Percentiles rank a stretch among this genome's conserved stretches.
phyloP scores from a whole-genome alignment of 2,329 filamentous ascomycete species.

The Ceratocystis eucalypticola region DNA sequence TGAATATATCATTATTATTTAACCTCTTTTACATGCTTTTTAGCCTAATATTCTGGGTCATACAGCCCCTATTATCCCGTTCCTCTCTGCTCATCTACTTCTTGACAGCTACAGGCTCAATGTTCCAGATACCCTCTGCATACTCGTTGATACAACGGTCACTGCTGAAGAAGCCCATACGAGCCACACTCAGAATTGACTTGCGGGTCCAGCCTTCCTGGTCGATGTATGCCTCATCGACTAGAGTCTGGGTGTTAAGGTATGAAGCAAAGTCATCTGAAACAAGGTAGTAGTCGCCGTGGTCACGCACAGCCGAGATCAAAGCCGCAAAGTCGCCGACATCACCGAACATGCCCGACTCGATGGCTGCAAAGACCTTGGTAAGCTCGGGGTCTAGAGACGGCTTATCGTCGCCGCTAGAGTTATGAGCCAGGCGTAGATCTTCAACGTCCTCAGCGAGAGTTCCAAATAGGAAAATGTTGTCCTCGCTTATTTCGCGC shows the following conservation, averaged over 20 bases:
- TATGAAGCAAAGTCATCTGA: constrained; percentile 97
- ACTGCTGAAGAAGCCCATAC: constrained; percentile 96
- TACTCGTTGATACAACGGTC: constrained; percentile 96
- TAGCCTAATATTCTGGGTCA: not conserved
- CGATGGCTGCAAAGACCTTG: constrained; percentile 74
- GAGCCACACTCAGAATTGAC: constrained; percentile 71
- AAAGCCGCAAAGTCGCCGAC: constrained; percentile 67
- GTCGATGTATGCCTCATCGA: constrained; percentile 84
- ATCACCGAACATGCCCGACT: constrained; percentile 68
- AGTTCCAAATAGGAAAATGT: constrained; percentile 97
- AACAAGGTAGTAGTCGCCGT: constrained; percentile 95
- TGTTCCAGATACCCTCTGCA: constrained; percentile 92
- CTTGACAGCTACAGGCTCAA: constrained; percentile 53
- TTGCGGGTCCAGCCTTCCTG: constrained; percentile 88
- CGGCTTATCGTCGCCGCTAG: constrained; percentile 42
- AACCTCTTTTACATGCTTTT: not conserved
- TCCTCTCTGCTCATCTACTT: not conserved
- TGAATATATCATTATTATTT: constrained; percentile 5
- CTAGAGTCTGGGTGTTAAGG: constrained; percentile 74
- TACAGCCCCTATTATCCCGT: not conserved
- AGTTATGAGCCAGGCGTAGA: constrained; percentile 74
- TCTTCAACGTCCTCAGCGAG: constrained; percentile 94
- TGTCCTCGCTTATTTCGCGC: constrained; percentile 87
- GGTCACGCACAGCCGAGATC: constrained; percentile 71
- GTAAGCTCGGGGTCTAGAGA: constrained; percentile 58